These are phyloP conservation scores for Aspergillus piperis DNA, from an alignment of 2,329 filamentous ascomycete species.

Conservation along the genomic window DNA sequence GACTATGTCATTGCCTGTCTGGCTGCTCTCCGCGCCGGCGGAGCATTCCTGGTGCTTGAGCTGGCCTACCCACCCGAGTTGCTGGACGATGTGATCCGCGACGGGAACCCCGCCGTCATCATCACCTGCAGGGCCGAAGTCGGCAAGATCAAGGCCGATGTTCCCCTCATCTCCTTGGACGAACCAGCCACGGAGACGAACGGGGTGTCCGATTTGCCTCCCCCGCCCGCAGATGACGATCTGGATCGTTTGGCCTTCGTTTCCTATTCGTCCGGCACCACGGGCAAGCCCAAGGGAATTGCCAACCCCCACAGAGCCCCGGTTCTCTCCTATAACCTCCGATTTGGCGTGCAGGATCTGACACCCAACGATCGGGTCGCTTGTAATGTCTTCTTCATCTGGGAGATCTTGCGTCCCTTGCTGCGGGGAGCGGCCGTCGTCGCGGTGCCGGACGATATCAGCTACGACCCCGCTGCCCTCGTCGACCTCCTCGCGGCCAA, in stretches of 20 bases:
- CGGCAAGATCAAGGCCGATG: conserved; percentile 62
- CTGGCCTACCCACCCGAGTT: conserved; percentile 74
- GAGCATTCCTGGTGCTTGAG: conserved; percentile 78
- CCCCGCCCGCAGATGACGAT: conserved; percentile 65
- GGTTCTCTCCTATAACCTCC: conserved; percentile 71
- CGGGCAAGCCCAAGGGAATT: conserved; percentile 78
- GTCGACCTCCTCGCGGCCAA: conserved; percentile 68
- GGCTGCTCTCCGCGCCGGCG: conserved; percentile 74
- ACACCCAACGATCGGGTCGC: conserved; percentile 73
- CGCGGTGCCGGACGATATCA: conserved; percentile 71
- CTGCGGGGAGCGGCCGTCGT: conserved; percentile 75
- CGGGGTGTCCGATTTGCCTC: conserved; percentile 47
- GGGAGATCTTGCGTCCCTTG: conserved; percentile 78
- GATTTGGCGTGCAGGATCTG: conserved; percentile 70
- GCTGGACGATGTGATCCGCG: conserved; percentile 73
- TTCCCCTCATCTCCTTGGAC: conserved; percentile 67
- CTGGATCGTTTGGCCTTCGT: conserved; percentile 75
- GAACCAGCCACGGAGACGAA: conserved; percentile 37
- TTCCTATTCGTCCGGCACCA: conserved; percentile 78
- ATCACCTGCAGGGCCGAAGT: conserved; percentile 68
- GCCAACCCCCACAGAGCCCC: conserved; percentile 75
- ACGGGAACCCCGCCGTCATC: conserved; percentile 70
- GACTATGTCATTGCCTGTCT: conserved; percentile 79
- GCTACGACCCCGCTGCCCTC: conserved; percentile 74
- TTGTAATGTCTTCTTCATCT: conserved; percentile 87